Percentiles rank a stretch among this genome's conserved stretches.
phyloP scores from a whole-genome alignment of 805 yeast genomes.

The Teunomyces funiuensis region DNA sequence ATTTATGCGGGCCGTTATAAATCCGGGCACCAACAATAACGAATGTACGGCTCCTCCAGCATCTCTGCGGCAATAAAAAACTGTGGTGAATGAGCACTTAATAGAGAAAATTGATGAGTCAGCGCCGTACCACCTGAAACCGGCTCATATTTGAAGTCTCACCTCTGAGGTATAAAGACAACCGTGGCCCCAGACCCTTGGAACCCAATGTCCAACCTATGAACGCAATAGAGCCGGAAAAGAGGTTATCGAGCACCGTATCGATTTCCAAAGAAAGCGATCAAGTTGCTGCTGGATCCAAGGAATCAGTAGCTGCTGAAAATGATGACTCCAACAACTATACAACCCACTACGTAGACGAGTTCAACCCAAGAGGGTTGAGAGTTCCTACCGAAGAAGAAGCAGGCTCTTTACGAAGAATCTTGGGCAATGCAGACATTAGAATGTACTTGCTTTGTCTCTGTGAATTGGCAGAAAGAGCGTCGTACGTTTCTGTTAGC shows the following conservation, averaged over 20 bases:
- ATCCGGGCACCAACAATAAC: not conserved
- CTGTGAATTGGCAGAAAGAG: slow-evolving; percentile 53
- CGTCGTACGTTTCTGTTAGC: slow-evolving; percentile 49
- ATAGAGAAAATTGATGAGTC: not conserved
- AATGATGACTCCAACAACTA: slow-evolving; percentile 16
- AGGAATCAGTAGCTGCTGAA: slow-evolving; percentile 11
- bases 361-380: slow-evolving; percentile 35
- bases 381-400: slow-evolving; percentile 33
- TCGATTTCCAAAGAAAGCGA: not conserved
- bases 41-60: not conserved
- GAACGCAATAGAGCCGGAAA: not conserved
- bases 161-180: not conserved
- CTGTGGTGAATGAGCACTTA: not conserved
- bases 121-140: not conserved
- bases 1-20: not conserved
- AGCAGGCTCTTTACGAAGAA: slow-evolving; percentile 25
- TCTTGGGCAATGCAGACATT: slow-evolving; percentile 48
- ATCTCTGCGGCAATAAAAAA: not conserved
- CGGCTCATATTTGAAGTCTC: not conserved
- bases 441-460: slow-evolving; percentile 49
- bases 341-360: slow-evolving; percentile 26
- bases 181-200: not conserved
- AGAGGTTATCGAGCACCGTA: not conserved
- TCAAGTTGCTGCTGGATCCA: not conserved
- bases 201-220: not conserved